Conservation (phyloP, 2,329 filamentous ascomycete species). For the Botrytis pseudocinerea region DNA sequence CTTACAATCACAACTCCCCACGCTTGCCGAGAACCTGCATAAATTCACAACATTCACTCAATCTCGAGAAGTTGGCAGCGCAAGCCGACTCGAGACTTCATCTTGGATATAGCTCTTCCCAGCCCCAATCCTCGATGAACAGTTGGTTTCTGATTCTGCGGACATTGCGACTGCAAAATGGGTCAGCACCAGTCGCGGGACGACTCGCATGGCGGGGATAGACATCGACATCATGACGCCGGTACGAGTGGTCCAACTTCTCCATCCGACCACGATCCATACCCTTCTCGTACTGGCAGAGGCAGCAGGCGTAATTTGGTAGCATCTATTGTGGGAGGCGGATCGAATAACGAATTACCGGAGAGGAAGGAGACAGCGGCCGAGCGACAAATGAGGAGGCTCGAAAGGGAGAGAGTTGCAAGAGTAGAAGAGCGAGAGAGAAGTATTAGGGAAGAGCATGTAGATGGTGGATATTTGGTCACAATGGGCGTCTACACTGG, state of each 20-base stretch:
- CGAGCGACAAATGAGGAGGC: conserved; percentile 81
- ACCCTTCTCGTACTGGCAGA: conserved; percentile 35
- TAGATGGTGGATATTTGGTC: conserved; percentile 92
- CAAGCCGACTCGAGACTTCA: conserved; percentile 11
- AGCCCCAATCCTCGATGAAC: conserved; percentile 32
- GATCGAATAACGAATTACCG: conserved; percentile 34
- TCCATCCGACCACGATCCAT: conserved; percentile 32
- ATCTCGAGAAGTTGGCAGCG: conserved; percentile 15
- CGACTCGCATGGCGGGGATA: conserved; percentile 31
- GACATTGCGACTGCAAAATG: conserved; percentile 38
- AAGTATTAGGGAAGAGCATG: conserved; percentile 86
- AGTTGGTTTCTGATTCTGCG: conserved; percentile 33
- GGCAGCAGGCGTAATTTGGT: conserved; percentile 40
- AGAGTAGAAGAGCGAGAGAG: conserved; percentile 83
- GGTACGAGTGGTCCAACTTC: conserved; percentile 33
- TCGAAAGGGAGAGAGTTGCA: conserved; percentile 76
- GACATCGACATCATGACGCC: conserved; percentile 30
- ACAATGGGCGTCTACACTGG: conserved; percentile 94
- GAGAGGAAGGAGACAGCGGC: conserved; percentile 81
- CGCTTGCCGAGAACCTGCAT: conserved; percentile 35
- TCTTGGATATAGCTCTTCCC: conserved; percentile 21
- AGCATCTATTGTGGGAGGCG: conserved; percentile 38
- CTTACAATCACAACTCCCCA: conserved; percentile 30
- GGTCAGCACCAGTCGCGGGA: conserved; percentile 39
- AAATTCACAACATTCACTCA: conserved; percentile 31